Evolutionary conservation across 352 stramenopile genomes (phyloP), one percentile per base, ranked within the genome.

Genomic region (Thalassiosira livingstoniorum): DNA sequence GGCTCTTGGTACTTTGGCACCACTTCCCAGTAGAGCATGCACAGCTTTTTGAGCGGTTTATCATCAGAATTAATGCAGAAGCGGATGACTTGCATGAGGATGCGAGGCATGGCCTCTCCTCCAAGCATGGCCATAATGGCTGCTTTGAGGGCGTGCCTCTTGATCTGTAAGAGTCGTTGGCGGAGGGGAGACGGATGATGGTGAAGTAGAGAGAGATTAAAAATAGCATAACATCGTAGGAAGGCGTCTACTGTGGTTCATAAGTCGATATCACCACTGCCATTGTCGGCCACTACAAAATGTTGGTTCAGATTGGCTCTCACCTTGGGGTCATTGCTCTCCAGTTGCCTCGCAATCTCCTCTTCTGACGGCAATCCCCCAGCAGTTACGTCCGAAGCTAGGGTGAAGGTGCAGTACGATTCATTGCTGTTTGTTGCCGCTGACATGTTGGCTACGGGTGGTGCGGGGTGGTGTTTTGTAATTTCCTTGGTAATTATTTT

Each of bases 21-120:
- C 66, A 99, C 97, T 87, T 99, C 97, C 97, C 97, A 99, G 89
- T 99, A 99, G 65, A 99, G 92, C 96, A 99, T 99, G 37, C 99
- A 95, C 45, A 99, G 92, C 86, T 99, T 99, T 91, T 99, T 99
- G 54, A 99, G 92, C 82, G 97, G 96, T 91, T 99, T 98, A 91
- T 99, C 97, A 67, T 98, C 97, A 58, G 98, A 97, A 68, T 98
- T 99, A 70, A 98, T 98, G 91, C 97, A 99, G 89, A 99, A 99
- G 64, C 92, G 97, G 85, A 99, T 99, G 66, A 99, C 98, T 89
- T 98, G 97, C 98, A 99, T 99, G 35, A 99, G 92, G 87, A 99
- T 96, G 79, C 97, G 96, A 23, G 97, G 97, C 92, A 99, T 97
- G 75, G 98, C 96, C 87, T 99, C 98, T 71, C 98, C 98, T n/a